A percentile compares a stretch with the other conserved stretches of the same genome.
Evolutionary conservation across 2,329 filamentous ascomycete species (phyloP).

Genomic region (Fusarium haematococcum): DNA sequence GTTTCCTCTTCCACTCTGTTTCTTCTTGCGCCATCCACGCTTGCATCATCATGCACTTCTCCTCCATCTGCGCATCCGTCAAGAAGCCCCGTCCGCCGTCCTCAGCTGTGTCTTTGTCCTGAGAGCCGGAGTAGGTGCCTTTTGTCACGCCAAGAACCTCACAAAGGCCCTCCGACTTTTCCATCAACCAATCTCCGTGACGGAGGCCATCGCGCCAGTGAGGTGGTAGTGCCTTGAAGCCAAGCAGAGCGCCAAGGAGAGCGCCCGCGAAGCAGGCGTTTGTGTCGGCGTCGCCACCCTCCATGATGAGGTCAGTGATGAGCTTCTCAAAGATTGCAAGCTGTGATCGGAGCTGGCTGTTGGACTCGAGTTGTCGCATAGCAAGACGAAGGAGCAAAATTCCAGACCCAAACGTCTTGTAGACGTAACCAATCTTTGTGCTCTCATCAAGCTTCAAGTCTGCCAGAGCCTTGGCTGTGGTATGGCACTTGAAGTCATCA

Average conservation of each 20-base stretch:
- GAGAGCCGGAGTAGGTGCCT: conserved; percentile 48
- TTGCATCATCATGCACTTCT: conserved; percentile 49
- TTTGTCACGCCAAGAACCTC: conserved; percentile 52
- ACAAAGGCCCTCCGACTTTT: conserved; percentile 57
- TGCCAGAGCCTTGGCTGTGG: conserved; percentile 50
- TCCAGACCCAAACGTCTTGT: conserved; percentile 63
- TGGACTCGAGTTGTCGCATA: conserved; percentile 49
- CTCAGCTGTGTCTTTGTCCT: conserved; percentile 54
- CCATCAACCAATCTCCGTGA: conserved; percentile 58
- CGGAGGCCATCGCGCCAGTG: conserved; percentile 62
- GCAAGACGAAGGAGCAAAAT: conserved; percentile 58
- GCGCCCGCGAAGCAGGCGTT: conserved; percentile 66
- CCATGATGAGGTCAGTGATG: conserved; percentile 62
- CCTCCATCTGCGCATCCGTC: conserved; percentile 52
- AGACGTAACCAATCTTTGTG: conserved; percentile 64
- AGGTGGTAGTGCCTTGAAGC: conserved; percentile 58
- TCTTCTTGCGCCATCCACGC: conserved; percentile 47
- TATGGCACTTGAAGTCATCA: conserved; percentile 56
- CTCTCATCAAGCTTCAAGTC: conserved; percentile 59
- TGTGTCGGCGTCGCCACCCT: conserved; percentile 66
- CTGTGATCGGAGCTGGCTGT: conserved; percentile 31
- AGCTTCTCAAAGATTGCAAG: conserved; percentile 57
- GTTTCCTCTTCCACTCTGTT: conserved; percentile 41
- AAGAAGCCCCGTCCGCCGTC: conserved; percentile 57
- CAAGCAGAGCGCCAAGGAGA: conserved; percentile 60